phyloP scores from a whole-genome alignment of 139 green algal genomes.

The Chlamydomonas sp. region DNA sequence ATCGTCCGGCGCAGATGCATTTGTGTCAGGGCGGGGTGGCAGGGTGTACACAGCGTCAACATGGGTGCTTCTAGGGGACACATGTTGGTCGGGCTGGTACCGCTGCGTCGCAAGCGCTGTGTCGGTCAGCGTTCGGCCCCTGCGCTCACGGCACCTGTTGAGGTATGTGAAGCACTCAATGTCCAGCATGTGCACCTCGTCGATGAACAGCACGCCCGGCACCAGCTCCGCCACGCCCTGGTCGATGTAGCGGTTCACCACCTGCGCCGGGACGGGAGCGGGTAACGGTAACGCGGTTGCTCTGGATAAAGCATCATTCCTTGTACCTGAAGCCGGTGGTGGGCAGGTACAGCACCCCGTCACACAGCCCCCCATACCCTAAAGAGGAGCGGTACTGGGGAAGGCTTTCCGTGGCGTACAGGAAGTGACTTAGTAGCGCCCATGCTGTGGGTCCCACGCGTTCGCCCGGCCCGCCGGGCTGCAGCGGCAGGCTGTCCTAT shows the following conservation, averaged over 20 bases:
- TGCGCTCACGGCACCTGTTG: constrained; percentile 69
- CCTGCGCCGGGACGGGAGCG: not conserved
- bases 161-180: constrained; percentile 99
- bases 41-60: not conserved
- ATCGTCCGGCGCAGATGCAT: too few species aligned
- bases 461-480: too few species aligned
- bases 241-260: constrained; percentile 62
- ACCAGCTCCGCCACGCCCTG: constrained; percentile 80
- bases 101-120: too few species aligned
- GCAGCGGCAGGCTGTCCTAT: not conserved
- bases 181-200: constrained; percentile 99
- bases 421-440: too few species aligned
- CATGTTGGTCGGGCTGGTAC: too few species aligned
- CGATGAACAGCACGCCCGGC: constrained; percentile 98
- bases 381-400: too few species aligned
- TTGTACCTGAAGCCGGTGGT: not conserved
- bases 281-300: not conserved
- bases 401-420: too few species aligned
- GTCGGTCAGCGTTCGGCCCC: not conserved
- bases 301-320: not conserved
- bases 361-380: not conserved
- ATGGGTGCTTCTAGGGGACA: not conserved
- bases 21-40: too few species aligned
- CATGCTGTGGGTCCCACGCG: too few species aligned
- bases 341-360: not conserved